Evolutionary conservation across 2,329 filamentous ascomycete genomes (phyloP).

Genomic region (Lachnum nothofagi): DNA sequence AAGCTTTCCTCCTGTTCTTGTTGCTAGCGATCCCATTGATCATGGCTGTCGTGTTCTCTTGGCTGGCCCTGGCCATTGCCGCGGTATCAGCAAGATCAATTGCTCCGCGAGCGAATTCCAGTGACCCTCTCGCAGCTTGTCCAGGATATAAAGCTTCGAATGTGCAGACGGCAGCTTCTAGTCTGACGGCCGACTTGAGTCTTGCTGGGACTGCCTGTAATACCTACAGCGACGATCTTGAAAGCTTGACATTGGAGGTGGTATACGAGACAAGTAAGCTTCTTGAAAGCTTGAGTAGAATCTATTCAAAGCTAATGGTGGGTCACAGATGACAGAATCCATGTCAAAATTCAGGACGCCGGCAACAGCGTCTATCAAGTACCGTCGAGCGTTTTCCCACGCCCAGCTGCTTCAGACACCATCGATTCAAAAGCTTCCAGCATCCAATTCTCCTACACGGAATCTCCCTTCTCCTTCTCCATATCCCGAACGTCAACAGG

Average conservation of each 20-base stretch:
- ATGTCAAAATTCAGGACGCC: slow-evolving; percentile 59
- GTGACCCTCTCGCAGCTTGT: slow-evolving; percentile 39
- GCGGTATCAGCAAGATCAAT: slow-evolving; percentile 12
- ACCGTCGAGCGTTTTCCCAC: slow-evolving; percentile 51
- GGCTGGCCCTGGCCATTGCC: slow-evolving; percentile 11
- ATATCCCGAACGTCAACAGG: slow-evolving; percentile 45
- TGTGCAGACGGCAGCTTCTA: slow-evolving; percentile 46
- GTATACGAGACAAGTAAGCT: slow-evolving; percentile 50
- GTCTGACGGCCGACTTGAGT: slow-evolving; percentile 62
- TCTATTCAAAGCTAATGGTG: too few relatives aligned
- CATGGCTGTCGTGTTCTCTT: slow-evolving; percentile 19
- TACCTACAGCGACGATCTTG: slow-evolving; percentile 69
- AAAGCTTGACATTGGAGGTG: slow-evolving; percentile 53
- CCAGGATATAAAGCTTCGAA: slow-evolving; percentile 63
- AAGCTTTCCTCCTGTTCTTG: neutral
- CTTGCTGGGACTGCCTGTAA: slow-evolving; percentile 69
- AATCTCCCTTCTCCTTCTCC: slow-evolving; percentile 57
- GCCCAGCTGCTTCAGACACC: slow-evolving; percentile 39
- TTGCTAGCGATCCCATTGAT: neutral
- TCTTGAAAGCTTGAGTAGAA: neutral
- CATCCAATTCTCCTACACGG: slow-evolving; percentile 47
- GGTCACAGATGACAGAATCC: slow-evolving; percentile 49
- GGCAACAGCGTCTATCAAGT: slow-evolving; percentile 57
- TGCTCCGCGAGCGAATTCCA: slow-evolving; percentile 2
- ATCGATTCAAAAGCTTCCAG: slow-evolving; percentile 34